Conservation (phyloP, 352 stramenopile species). For the Globisporangium iwayamae region DNA sequence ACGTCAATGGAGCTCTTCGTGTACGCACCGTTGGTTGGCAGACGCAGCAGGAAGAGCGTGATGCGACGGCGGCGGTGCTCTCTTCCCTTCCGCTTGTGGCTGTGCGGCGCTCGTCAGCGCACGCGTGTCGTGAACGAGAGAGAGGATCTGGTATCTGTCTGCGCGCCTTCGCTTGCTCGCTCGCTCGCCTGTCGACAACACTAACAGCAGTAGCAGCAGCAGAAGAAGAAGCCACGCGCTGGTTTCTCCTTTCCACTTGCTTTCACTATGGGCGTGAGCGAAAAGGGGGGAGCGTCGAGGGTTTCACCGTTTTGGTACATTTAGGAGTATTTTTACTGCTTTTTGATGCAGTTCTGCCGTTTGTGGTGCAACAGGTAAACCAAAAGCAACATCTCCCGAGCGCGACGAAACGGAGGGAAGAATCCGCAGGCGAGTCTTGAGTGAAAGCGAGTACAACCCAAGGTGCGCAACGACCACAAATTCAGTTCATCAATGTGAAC, state of each 20-base stretch:
- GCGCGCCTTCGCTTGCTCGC: not conserved
- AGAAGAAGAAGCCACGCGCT: not conserved
- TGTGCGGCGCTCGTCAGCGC: not conserved
- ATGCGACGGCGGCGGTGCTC: not conserved
- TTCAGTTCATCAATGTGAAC: too few species aligned
- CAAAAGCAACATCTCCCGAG: too few species aligned
- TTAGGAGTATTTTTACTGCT: too few species aligned
- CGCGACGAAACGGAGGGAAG: too few species aligned
- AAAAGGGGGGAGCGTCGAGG: not conserved
- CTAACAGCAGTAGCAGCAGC: too few species aligned
- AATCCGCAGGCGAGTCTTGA: too few species aligned
- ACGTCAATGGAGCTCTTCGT: not conserved
- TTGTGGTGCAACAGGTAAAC: too few species aligned
- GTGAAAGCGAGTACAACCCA: too few species aligned
- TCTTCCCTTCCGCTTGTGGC: not conserved
- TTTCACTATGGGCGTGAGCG: not conserved
- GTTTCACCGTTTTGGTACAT: too few species aligned
- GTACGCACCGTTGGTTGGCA: not conserved
- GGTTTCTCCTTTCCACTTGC: not conserved
- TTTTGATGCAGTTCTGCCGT: too few species aligned
- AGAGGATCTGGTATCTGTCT: not conserved
- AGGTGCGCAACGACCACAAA: too few species aligned
- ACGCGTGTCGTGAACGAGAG: not conserved
- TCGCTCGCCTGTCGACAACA: not conserved
- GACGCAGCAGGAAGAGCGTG: not conserved